Base-by-base conservation (phyloP, 495 filamentous ascomycete genomes). In the Lepraria neglecta region DNA sequence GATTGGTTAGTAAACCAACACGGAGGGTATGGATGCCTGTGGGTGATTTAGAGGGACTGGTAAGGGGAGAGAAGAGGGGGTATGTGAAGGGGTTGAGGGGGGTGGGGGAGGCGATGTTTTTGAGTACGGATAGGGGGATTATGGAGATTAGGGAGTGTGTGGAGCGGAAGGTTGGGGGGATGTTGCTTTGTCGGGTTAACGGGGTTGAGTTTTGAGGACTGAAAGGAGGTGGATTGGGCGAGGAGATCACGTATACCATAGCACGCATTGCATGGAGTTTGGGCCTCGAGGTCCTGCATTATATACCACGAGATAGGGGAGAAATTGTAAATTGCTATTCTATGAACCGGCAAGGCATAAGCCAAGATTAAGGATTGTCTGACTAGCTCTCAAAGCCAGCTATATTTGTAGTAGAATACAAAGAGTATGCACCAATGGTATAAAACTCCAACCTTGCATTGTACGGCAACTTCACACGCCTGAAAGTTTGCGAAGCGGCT, bases 61-160 rank as follows among this genome's bases (percentile, higher is more conserved):
- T 85, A 28, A 77, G 85, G 62, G 94, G 94, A 21, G 75, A 84
- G 59, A 74, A 80, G 40, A 77, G 79, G 6, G 79, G 81, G 3
- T 81, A 80, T 65, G 80, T 96, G 47, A 80, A 80, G 69, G 90
- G 90, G 5, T 64, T 97, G 67, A 85, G 79, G 61, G 81, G 79
- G 35, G 79, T 92, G 0, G 95, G 94, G 56, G 94, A 98, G 82
- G 83, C 80, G 69, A 68, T 97, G 67, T 92, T 91, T 71, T 65
- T 97, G 58, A 81, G 74, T 33, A 97, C 91, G 45, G 87, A 90
- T 74, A 73, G 74, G 56, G 94, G 94, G 11, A 80, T 96, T 19
- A 66, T 97, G 73, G 95, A 98, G 77, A 77, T 83, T 31, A 82
- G 94, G 69, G 90, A 97, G 73, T 94, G 90, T 66, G 77, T 95